phyloP scores from a whole-genome alignment of 768 basidiomycete genomes.

The Galerina sulciceps region DNA sequence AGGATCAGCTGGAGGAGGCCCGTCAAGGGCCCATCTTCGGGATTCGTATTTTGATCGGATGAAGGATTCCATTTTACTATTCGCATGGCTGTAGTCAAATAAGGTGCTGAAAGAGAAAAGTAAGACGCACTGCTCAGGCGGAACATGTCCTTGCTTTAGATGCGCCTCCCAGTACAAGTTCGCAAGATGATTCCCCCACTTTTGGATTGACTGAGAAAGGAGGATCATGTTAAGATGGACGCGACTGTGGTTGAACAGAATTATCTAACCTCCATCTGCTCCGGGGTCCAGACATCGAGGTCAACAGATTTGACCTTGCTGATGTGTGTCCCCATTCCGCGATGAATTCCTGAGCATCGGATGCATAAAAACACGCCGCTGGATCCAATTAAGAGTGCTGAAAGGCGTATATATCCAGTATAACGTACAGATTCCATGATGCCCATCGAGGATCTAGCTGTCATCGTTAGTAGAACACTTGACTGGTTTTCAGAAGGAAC shows the following conservation, averaged over 20 bases:
- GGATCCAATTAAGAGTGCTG: conserved; percentile 6
- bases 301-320: conserved; percentile 97
- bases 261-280: conserved; percentile 86
- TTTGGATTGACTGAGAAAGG: conserved; percentile 69
- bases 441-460: conserved; percentile 95
- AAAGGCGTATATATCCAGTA: background rate
- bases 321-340: conserved; percentile 98
- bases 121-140: conserved; percentile 87
- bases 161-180: conserved; percentile 99
- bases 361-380: conserved; percentile 96
- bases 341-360: conserved; percentile 95
- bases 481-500: conserved; percentile 27
- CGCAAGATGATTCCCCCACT: conserved; percentile 93
- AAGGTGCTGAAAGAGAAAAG: background rate
- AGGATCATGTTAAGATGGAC: background rate
- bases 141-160: conserved; percentile 87
- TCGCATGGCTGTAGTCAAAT: background rate
- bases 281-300: conserved; percentile 96
- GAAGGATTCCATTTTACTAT: conserved; percentile 98
- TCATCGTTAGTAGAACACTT: background rate
- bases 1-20: conserved; percentile 82
- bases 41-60: conserved; percentile 97
- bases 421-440: conserved; percentile 88
- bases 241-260: background rate
- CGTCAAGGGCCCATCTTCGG: conserved; percentile 91